Evolutionary conservation across 2,329 filamentous ascomycete species (phyloP).

Genomic region (Pestalotiopsis sp.): DNA sequence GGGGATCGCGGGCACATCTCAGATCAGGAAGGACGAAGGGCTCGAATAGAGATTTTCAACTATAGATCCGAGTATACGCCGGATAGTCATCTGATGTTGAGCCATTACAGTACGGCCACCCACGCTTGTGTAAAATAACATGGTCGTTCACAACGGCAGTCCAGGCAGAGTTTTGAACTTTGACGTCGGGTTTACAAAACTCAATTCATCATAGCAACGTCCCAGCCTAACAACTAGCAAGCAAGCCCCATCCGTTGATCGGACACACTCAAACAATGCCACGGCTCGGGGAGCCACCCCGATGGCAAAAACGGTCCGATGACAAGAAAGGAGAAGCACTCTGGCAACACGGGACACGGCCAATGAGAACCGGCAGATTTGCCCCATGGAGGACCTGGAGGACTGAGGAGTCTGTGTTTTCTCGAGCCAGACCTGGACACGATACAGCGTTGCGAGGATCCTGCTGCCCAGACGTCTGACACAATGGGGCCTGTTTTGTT

Average conservation of each 20-base stretch:
- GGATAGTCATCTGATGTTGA: neutral
- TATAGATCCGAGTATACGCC: neutral
- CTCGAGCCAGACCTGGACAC: neutral
- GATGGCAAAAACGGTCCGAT: conserved; percentile 9
- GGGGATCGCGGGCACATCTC: neutral
- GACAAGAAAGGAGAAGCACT: conserved; percentile 1
- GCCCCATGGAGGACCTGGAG: neutral
- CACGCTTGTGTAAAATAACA: neutral
- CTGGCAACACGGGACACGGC: neutral
- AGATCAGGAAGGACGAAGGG: neutral
- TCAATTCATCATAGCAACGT: conserved; percentile 8
- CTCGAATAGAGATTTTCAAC: neutral
- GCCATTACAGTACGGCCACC: neutral
- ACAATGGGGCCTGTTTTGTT: neutral
- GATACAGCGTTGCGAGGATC: neutral
- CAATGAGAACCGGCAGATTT: neutral
- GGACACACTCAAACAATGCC: neutral
- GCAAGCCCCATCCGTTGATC: neutral
- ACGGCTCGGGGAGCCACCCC: neutral
- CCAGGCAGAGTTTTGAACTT: neutral
- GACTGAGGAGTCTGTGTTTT: neutral
- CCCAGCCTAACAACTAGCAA: neutral
- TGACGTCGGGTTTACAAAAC: conserved; percentile 4
- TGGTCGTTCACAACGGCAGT: neutral
- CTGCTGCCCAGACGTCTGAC: neutral